Evolutionary conservation across 441 rosid genomes (phyloP), one percentile per base, ranked within the genome.

Genomic region (Raphanus hybrid): DNA sequence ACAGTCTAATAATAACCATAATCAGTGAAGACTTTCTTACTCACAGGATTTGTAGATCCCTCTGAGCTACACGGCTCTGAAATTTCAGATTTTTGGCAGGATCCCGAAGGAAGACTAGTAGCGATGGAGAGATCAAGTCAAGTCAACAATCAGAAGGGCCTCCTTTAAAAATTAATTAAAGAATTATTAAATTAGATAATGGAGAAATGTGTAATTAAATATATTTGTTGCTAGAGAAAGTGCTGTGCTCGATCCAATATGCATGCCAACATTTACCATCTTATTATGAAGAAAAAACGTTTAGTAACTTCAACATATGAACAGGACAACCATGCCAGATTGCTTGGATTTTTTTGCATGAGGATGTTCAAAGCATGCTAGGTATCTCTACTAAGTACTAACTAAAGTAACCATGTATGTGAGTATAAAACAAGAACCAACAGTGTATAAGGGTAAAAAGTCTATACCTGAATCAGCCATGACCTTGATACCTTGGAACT

Each of bases 401-500:
- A 50, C 10, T 35, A 8, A 50, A 35, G 70, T n/a, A 12, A 35
- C 54, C 63, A 8, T 64, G 20, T 14, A 26, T 64, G 52, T 23
- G 37, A 18, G 5, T 34, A 35, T 8, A 54, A 73, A 74, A 64
- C 15, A 64, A 16, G 64, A 73, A 50, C 23, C 10, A 63, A 37
- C 66, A 67, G 50, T 62, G 34, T 29, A 48, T 4, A 29, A 48
- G 6, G 23, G 45, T 48, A 59, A 60, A 32, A 43, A 45, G 37
- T 66, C 20, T n/a, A 18, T 81, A 93, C 94, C 91, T 88, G 86
- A 75, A 88, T 64, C 74, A 90, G 84, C 87, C 81, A 80, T 68
- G 96, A 91, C 75, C 75, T 86, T 69, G 85, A 59, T 75, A 83
- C 80, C 75, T 73, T 80, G 78, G 73, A 85, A 81, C 62, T 81